Evolutionary conservation across 805 yeast genomes (phyloP).

Genomic region (Kluyveromyces starmeri): DNA sequence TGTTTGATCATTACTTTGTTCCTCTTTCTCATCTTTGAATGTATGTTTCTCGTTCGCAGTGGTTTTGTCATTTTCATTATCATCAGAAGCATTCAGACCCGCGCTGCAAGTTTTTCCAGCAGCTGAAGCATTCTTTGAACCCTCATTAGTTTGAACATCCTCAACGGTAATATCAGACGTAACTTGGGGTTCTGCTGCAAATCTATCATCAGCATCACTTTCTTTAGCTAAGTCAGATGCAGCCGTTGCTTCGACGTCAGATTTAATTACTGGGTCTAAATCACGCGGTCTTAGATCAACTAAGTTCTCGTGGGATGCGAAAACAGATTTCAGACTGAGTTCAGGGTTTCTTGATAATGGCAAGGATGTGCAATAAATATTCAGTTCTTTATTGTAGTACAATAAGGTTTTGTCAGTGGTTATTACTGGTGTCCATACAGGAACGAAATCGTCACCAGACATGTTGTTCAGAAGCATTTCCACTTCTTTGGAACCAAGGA

Average conservation of each 20-base stretch:
- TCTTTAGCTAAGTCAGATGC: constrained; percentile 4
- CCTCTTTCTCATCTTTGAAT: no score
- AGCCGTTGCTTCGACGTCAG: no score
- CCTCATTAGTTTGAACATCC: no score
- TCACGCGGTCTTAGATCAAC: constrained; percentile 24
- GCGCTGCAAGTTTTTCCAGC: no score
- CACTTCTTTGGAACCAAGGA: constrained; percentile 31
- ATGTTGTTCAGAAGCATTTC: constrained; percentile 31
- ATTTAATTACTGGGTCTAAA: constrained; percentile 20
- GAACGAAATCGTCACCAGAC: constrained; percentile 26
- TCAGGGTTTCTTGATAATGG: constrained; percentile 41
- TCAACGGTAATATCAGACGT: no score
- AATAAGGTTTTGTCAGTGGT: constrained; percentile 43
- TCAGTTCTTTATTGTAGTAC: constrained; percentile 52
- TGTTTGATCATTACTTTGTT: no score
- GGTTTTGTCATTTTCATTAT: no score
- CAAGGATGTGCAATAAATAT: constrained; percentile 47
- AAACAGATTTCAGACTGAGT: constrained; percentile 26
- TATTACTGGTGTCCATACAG: constrained; percentile 57
- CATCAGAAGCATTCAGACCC: no score
- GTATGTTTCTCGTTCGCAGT: no score
- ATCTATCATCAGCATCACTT: no score
- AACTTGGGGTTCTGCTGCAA: no score
- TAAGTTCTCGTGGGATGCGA: constrained; percentile 25
- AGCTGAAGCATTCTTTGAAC: no score